Base-by-base conservation (phyloP, 306 rosid species). In the Nissolia schottii region DNA sequence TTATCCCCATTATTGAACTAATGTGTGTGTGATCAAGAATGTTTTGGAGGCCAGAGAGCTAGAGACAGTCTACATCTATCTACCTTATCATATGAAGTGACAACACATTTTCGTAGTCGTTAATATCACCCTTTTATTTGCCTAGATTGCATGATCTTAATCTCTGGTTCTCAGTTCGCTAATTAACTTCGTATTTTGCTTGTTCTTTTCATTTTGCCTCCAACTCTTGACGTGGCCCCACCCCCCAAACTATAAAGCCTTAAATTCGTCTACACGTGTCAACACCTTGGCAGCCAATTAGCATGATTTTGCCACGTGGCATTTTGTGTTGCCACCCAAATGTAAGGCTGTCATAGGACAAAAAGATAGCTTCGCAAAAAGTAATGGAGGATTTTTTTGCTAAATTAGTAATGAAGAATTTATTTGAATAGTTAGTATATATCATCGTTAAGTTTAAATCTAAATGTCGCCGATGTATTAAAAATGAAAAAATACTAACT, bases 11-110 rank as follows among this genome's bases (percentile, higher is more conserved):
- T 4, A 84, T 61, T 23, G 83, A 76, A 71, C 67, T 67, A 57
- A 82, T 56, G 38, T 79, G 77, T 24, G 82, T 80, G 46, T 34
- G 77, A 50, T 78, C 73, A 50, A 87, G 77, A 67, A 50, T 69
- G 20, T 14, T 71, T 40, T 85, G 86, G 16, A 77, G 71, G 86
- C 71, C n/a, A n/a, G n/a, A 35, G 85, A 15, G 41, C 63, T 73
- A 18, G 82, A 71, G 68, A 63, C 86, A 20, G 60, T 7, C 13
- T 19, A 50, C 8, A 4, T 16, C 13, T 45, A n/a, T 14, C n/a
- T 43, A 13, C 49, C 19, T 4, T 7, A 0, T 32, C 19, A n/a
- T n/a, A n/a, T n/a, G n/a, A n/a, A n/a, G n/a, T 14, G 19, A 14
- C 4, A n/a, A 43, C 49, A 6, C 38, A 20, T 50, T 76, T 48